Evolutionary conservation across 768 basidiomycete species (phyloP).

Genomic region (Hortiboletus campestris): DNA sequence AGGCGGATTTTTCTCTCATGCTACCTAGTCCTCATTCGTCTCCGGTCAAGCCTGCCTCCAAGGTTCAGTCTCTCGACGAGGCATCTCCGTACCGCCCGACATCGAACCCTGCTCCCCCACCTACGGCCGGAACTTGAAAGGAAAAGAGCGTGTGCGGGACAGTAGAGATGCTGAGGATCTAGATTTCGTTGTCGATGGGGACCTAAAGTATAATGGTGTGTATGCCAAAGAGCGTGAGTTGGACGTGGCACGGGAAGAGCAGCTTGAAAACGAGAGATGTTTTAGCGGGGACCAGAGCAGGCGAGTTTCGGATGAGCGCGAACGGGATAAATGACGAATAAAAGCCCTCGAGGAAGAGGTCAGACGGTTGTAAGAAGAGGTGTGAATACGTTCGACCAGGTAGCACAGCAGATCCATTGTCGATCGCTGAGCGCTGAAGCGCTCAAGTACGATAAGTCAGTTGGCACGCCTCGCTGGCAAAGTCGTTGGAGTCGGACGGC

Average conservation of each 20-base stretch:
- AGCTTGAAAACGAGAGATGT: conserved; percentile 42
- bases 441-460: too few species aligned
- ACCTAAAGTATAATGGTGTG: conserved; percentile 47
- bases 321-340: conserved; percentile 62
- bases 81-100: conserved; percentile 1
- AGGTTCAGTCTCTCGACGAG: conserved; percentile 22
- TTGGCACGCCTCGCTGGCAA: too few species aligned
- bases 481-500: too few species aligned
- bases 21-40: conserved; percentile 44
- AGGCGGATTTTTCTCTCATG: conserved; percentile 52
- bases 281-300: conserved; percentile 37
- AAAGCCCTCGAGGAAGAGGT: conserved; percentile 67
- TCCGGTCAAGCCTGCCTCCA: conserved; percentile 29
- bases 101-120: background rate
- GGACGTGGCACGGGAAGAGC: conserved; percentile 51
- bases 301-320: conserved; percentile 39
- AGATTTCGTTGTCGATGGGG: conserved; percentile 35
- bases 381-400: too few species aligned
- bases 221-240: conserved; percentile 65
- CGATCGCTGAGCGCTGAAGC: too few species aligned
- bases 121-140: conserved; percentile 36
- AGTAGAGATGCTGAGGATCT: conserved; percentile 24
- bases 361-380: conserved; percentile 55
- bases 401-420: too few species aligned
- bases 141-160: conserved; percentile 43